phyloP scores from a whole-genome alignment of 2,329 filamentous ascomycete species.

The Mycosphaerelloides madeirae region DNA sequence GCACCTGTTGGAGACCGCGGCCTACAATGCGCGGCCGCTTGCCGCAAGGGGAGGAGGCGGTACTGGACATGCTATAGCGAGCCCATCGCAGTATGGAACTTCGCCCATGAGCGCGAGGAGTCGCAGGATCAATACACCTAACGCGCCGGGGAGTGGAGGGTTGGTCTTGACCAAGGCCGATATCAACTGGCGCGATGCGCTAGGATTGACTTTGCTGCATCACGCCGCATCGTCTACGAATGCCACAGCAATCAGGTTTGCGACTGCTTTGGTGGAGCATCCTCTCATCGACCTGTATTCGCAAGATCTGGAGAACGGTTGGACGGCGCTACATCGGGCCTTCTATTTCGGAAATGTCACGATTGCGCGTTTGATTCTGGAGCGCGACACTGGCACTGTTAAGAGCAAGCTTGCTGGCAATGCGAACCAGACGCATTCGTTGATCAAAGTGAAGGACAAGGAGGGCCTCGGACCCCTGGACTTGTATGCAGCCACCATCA shows the following conservation, averaged over 20 bases:
- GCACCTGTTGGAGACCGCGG: constrained; percentile 73
- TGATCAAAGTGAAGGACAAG: constrained; percentile 93
- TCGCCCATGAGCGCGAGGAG: constrained; percentile 42
- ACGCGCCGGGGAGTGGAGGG: constrained; percentile 42
- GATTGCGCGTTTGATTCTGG: constrained; percentile 75
- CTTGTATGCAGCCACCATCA: constrained; percentile 82
- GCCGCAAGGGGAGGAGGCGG: constrained; percentile 36
- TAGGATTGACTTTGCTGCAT: constrained; percentile 77
- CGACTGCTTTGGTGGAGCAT: constrained; percentile 72
- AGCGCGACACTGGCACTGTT: constrained; percentile 67
- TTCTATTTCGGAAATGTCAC: constrained; percentile 86
- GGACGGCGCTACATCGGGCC: constrained; percentile 89
- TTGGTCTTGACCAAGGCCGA: constrained; percentile 56
- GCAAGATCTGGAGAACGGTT: constrained; percentile 87
- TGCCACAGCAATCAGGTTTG: constrained; percentile 66
- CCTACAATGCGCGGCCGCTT: constrained; percentile 51
- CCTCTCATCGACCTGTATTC: constrained; percentile 78
- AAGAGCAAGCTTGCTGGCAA: constrained; percentile 57
- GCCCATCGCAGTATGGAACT: constrained; percentile 42
- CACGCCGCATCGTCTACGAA: constrained; percentile 74
- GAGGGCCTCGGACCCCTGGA: constrained; percentile 95
- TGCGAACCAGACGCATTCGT: constrained; percentile 60
- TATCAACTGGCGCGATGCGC: constrained; percentile 77
- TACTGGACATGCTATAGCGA: constrained; percentile 34
- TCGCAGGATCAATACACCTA: constrained; percentile 37